Conservation (phyloP, 495 filamentous ascomycete species). For the Penicillium turbatum region DNA sequence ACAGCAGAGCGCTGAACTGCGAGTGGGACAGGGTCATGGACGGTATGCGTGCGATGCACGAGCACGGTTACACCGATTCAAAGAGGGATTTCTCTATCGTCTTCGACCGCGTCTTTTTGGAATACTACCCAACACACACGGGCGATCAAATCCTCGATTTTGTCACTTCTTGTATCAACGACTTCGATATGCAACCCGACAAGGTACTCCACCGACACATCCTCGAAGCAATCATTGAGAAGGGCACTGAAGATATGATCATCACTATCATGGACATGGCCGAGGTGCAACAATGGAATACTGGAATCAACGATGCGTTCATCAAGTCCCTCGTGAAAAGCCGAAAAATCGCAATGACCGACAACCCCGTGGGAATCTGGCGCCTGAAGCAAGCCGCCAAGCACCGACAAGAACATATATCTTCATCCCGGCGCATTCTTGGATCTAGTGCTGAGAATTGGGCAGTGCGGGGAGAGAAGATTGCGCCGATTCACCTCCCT, state of each 20-base stretch:
- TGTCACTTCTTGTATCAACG: constrained; percentile 31
- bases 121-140: constrained; percentile 40
- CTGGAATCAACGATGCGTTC: constrained; percentile 25
- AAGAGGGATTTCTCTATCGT: constrained; percentile 27
- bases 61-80: constrained; percentile 28
- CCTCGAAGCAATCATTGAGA: constrained; percentile 39
- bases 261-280: constrained; percentile 26
- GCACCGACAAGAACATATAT: constrained; percentile 26
- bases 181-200: constrained; percentile 38
- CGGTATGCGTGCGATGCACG: constrained; percentile 38
- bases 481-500: constrained; percentile 14
- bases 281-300: constrained; percentile 31
- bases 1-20: constrained; percentile 34
- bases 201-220: constrained; percentile 40
- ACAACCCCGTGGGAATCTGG: constrained; percentile 40
- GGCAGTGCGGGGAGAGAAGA: constrained; percentile 5
- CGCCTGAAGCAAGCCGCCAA: constrained; percentile 43
- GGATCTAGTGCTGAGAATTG: constrained; percentile 23
- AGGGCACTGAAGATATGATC: constrained; percentile 32
- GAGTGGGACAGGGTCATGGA: constrained; percentile 41
- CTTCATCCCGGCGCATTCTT: constrained; percentile 36
- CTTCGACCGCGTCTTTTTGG: constrained; percentile 44
- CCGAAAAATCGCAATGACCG: constrained; percentile 31
- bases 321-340: constrained; percentile 26
- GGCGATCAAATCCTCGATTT: constrained; percentile 33